Conservation (phyloP, 1,284 basidiomycete genomes). For the Dichomitus squalens region DNA sequence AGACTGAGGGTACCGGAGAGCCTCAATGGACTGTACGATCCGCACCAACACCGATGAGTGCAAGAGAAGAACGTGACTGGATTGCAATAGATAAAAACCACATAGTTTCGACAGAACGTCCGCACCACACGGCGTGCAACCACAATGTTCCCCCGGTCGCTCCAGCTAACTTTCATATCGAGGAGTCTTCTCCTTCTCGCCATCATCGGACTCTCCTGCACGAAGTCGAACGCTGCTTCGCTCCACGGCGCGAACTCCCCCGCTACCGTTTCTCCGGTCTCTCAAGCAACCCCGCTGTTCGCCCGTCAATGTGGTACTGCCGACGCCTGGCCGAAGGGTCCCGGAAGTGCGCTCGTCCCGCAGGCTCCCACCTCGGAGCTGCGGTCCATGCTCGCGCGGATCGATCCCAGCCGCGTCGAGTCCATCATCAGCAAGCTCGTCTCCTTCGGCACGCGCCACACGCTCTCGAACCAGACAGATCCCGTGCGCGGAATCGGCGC, state of each 20-base stretch:
- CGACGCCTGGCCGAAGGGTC: conserved; percentile 50
- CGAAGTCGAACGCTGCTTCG: conserved; percentile 1
- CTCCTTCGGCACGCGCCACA: conserved; percentile 56
- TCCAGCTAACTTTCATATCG: conserved; percentile 3
- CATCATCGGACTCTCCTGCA: conserved; percentile 6
- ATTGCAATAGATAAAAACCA: background rate
- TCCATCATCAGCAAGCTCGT: conserved; percentile 52
- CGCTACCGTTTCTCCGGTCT: background rate
- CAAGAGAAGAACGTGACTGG: conserved; percentile 1
- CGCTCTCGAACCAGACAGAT: conserved; percentile 53
- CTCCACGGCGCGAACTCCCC: background rate
- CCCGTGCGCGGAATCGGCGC: conserved; percentile 54
- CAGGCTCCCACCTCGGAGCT: conserved; percentile 49
- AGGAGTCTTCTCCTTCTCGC: conserved; percentile 13
- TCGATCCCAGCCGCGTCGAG: conserved; percentile 47
- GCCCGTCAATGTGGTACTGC: conserved; percentile 26
- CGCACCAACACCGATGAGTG: background rate
- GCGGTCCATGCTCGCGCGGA: conserved; percentile 43
- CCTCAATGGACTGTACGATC: background rate
- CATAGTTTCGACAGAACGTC: background rate
- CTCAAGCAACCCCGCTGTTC: conserved; percentile 12
- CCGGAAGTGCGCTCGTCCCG: conserved; percentile 41
- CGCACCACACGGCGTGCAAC: background rate
- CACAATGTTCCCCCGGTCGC: conserved; percentile 12
- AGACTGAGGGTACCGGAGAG: background rate